Base-by-base conservation (phyloP, 805 yeast genomes). In the Pichia californica region DNA sequence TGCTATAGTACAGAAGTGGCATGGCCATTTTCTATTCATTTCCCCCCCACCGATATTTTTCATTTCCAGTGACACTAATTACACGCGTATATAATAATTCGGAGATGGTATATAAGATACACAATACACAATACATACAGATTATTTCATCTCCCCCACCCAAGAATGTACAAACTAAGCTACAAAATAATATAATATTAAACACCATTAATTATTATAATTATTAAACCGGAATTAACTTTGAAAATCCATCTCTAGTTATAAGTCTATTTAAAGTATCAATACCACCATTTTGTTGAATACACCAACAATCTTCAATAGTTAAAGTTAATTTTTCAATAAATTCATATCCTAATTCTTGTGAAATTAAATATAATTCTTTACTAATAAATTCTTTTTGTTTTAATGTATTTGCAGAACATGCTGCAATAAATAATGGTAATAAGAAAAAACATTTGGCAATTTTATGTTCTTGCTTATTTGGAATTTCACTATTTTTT, bases 291-390 rank as follows among this genome's bases (percentile, higher is more conserved):
- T 44, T 38, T 35, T 55, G 56, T 38, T 57, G 61, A 21, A 42
- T 34, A 35, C 55, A 52, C 66, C 66, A 61, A 38, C 55, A 35
- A 33, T 58, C 60, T 40, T 61, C 64, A 19, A 61, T 35, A 7
- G 48, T 43, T 11, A 40, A 47, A 16, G 55, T 54, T 26, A 61
- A 31, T 3, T 29, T 32, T 27, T 44, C 46, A 35, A 51, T 42
- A 31, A 53, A 48, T 10, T 45, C 47, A 18, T 46, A 38, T 8
- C 47, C 43, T 8, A 48, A 20, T 3, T 44, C 44, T 3, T 32
- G 25, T 1, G 56, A 47, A 29, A 48, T 38, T 0, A 52, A 35
- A 30, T 54, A 52, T 6, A 61, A 28, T 37, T 59, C 63, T 36
- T 57, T 54, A 31, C 60, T 50, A 4, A 62, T 46, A 29, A 53